Evolutionary conservation across 371 early-diverging fungal species (phyloP).

Genomic region (Syncephalastrum monosporum): DNA sequence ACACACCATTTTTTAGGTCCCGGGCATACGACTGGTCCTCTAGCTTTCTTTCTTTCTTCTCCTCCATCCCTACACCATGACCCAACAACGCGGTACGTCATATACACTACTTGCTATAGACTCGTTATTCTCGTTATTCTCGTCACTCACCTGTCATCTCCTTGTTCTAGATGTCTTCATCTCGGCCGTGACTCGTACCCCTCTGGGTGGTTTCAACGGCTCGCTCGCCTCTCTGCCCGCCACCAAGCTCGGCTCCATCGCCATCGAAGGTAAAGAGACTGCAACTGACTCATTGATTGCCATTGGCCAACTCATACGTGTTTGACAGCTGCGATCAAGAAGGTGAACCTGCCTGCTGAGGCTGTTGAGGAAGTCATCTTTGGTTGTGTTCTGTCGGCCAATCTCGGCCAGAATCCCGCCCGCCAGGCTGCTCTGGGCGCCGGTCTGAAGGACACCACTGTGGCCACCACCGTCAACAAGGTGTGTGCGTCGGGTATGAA

Average conservation of each 20-base stretch:
- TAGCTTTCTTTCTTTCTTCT: constrained; percentile 1
- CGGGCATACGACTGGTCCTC: not conserved
- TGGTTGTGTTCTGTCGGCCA: constrained; percentile 87
- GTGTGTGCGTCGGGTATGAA: constrained; percentile 98
- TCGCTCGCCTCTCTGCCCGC: constrained; percentile 86
- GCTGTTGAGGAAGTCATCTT: constrained; percentile 84
- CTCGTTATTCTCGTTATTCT: not conserved
- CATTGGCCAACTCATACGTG: not conserved
- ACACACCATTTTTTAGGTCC: not conserved
- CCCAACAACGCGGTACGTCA: constrained; percentile 12
- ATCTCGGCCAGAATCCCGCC: constrained; percentile 94
- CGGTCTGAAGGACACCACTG: constrained; percentile 71
- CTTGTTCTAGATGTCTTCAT: constrained; percentile 76
- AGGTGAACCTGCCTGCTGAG: constrained; percentile 63
- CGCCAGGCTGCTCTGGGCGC: constrained; percentile 93
- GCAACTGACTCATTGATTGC: too few species aligned
- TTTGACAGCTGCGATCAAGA: constrained; percentile 67
- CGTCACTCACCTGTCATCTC: not conserved
- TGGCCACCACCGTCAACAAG: constrained; percentile 95
- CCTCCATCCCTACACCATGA: constrained; percentile 6
- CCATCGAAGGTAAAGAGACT: constrained; percentile 76
- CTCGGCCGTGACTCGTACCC: constrained; percentile 88
- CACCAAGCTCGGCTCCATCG: constrained; percentile 84
- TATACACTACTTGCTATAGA: not conserved
- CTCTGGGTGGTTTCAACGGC: constrained; percentile 93